Conservation (phyloP, 768 basidiomycete genomes). For the Mrakia frigida region DNA sequence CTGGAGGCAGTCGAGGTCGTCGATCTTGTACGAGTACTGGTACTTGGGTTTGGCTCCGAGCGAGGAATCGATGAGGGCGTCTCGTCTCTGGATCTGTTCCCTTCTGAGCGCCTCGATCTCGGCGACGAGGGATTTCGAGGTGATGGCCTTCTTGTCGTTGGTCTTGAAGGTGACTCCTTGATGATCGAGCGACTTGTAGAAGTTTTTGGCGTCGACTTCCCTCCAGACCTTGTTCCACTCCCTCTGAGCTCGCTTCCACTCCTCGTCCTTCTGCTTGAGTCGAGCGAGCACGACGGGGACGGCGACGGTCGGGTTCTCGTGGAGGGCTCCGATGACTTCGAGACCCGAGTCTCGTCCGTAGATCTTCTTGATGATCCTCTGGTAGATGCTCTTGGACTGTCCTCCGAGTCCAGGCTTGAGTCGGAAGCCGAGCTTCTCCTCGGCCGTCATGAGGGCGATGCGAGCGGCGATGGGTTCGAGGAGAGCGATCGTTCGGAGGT, state of each 20-base stretch:
- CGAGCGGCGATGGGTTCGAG: slow-evolving; percentile 80
- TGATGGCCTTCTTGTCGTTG: slow-evolving; percentile 69
- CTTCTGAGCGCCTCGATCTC: slow-evolving; percentile 43
- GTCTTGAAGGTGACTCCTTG: slow-evolving; percentile 91
- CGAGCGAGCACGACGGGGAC: slow-evolving; percentile 86
- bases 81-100: slow-evolving; percentile 44
- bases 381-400: slow-evolving; percentile 75
- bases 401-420: slow-evolving; percentile 87
- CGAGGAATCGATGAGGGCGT: slow-evolving; percentile 51
- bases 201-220: slow-evolving; percentile 91
- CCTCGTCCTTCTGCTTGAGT: slow-evolving; percentile 89
- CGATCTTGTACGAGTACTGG: slow-evolving; percentile 74
- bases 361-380: slow-evolving; percentile 87
- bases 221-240: slow-evolving; percentile 97
- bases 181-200: slow-evolving; percentile 95
- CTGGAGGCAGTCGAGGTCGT: slow-evolving; percentile 71
- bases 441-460: slow-evolving; percentile 79
- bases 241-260: slow-evolving; percentile 88
- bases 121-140: slow-evolving; percentile 42
- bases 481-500: slow-evolving; percentile 80
- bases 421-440: slow-evolving; percentile 75
- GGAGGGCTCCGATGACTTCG: slow-evolving; percentile 57
- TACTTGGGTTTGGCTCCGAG: slow-evolving; percentile 73
- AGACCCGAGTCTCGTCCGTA: slow-evolving; percentile 59
- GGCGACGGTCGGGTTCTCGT: slow-evolving; percentile 83